A percentile compares a stretch with the other conserved stretches of the same genome.
These are phyloP conservation scores for Luvunga scandens DNA, from an alignment of 345 rosid species.

Conservation along the genomic window DNA sequence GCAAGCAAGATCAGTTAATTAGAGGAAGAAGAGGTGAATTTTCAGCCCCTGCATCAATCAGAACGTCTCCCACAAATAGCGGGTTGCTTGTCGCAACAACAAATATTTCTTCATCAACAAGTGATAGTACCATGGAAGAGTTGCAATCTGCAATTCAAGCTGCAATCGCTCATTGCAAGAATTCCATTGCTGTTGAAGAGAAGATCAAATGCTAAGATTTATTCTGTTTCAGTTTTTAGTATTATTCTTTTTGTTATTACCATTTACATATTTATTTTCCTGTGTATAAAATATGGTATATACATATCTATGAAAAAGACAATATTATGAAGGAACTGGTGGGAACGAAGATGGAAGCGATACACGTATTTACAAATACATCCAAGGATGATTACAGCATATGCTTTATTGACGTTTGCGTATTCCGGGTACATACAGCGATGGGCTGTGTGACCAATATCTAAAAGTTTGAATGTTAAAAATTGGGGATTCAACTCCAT, in stretches of 20 bases:
- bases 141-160: conserved; percentile 96
- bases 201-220: conserved; percentile 22
- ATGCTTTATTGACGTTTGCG: background rate
- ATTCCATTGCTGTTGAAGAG: conserved; percentile 57
- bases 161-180: conserved; percentile 98
- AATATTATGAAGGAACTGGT: conserved; percentile 1
- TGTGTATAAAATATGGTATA: conserved; percentile 16
- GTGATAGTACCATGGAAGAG: conserved; percentile 91
- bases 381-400: background rate
- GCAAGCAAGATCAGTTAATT: conserved; percentile 30
- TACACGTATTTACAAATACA: background rate
- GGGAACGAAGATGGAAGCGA: background rate
- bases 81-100: conserved; percentile 59
- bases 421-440: background rate
- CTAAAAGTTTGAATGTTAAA: background rate
- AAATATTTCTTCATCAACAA: conserved; percentile 40
- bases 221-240: background rate
- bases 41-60: conserved; percentile 93
- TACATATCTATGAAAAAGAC: background rate
- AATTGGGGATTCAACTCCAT: background rate
- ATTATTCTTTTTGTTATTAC: background rate
- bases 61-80: conserved; percentile 81
- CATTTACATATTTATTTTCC: background rate
- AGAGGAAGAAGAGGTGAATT: conserved; percentile 53
- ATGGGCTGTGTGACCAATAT: background rate